Evolutionary conservation across 805 yeast genomes (phyloP).

Genomic region (Metschnikowia borealis): DNA sequence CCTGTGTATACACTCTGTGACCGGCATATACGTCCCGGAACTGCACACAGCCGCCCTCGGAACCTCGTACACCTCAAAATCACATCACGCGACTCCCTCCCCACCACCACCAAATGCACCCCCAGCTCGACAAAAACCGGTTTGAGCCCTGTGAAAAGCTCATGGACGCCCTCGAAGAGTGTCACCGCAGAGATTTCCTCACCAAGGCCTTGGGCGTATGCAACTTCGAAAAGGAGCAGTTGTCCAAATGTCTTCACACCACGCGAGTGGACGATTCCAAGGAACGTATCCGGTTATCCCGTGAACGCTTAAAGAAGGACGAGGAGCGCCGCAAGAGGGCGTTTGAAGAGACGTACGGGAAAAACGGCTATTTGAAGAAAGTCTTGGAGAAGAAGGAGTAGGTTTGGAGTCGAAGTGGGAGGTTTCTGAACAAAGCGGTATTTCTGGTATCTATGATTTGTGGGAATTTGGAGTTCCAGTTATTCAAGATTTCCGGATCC

Average conservation of each 20-base stretch:
- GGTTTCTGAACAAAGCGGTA: too few relatives aligned
- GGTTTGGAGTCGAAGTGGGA: neutral
- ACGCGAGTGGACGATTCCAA: constrained; percentile 65
- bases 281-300: constrained; percentile 49
- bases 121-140: constrained; percentile 41
- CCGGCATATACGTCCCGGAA: too few relatives aligned
- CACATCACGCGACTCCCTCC: neutral
- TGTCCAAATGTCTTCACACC: constrained; percentile 73
- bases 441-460: too few relatives aligned
- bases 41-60: neutral
- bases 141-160: constrained; percentile 65
- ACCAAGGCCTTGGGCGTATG: constrained; percentile 78
- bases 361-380: constrained; percentile 63
- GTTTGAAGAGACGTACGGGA: constrained; percentile 79
- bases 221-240: constrained; percentile 75
- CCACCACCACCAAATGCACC: constrained; percentile 31
- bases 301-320: constrained; percentile 51
- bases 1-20: too few relatives aligned
- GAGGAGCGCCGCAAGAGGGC: constrained; percentile 55
- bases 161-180: constrained; percentile 83
- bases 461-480: too few relatives aligned
- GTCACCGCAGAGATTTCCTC: constrained; percentile 69
- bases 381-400: constrained; percentile 45
- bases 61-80: too few relatives aligned
- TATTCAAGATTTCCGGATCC: too few relatives aligned